phyloP scores from a whole-genome alignment of 202 grass and related monocot genomes.

The Zoysia matrella region DNA sequence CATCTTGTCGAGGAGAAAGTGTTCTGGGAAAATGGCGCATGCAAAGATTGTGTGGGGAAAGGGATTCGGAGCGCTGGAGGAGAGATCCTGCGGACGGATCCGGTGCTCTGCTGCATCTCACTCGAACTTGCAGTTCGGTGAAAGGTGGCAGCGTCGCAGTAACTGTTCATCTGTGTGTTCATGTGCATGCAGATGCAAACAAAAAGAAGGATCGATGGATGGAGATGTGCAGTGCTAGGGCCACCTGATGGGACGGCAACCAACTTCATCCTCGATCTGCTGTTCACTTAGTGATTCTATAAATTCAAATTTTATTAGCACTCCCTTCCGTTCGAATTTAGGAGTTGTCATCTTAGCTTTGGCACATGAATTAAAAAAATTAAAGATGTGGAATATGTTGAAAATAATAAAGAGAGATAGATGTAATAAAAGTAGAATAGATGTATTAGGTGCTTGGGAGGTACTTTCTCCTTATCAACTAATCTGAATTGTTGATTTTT shows the following conservation, averaged over 20 bases:
- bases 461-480: no score
- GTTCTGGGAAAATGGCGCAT: constrained; percentile 39
- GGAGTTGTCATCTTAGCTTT: no score
- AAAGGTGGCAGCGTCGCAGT: background rate
- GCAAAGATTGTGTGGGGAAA: constrained; percentile 33
- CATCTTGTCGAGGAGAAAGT: constrained; percentile 24
- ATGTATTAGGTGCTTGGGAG: no score
- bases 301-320: background rate
- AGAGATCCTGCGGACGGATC: constrained; percentile 44
- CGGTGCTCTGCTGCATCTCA: constrained; percentile 31
- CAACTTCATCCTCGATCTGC: background rate
- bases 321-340: no score
- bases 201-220: constrained; percentile 5
- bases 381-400: no score
- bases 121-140: background rate
- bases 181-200: background rate
- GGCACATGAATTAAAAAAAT: no score
- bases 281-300: background rate
- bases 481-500: no score
- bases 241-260: background rate
- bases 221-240: background rate
- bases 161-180: no score
- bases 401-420: no score
- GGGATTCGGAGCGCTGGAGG: background rate
- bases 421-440: no score